Conservation (phyloP, 345 rosid species). For the Citrus sinensis region DVS_A1.0 CM039161.1:2748501-2749000, state of each 20-base stretch:
- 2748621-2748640: background rate
- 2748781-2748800: too few relatives aligned
- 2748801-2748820: too few relatives aligned
- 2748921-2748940: slow-evolving; percentile 18
- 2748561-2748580: background rate
- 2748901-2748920: slow-evolving; percentile 52
- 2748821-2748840: fast-evolving
- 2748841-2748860: background rate
- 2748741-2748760: too few relatives aligned
- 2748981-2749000: too few relatives aligned
- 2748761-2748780: too few relatives aligned
- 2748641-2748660: background rate
- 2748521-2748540: background rate
- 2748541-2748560: background rate
- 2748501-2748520: background rate
- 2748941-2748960: background rate
- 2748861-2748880: slow-evolving; percentile 90
- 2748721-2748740: too few relatives aligned
- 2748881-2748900: slow-evolving; percentile 89
- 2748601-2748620: background rate
- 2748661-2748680: too few relatives aligned
- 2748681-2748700: background rate
- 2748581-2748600: background rate
- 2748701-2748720: background rate
- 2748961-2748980: too few relatives aligned